Evolutionary conservation across 768 basidiomycete species (phyloP), one percentile per base, ranked within the genome.

Genomic region (Lentinus brumalis): DNA sequence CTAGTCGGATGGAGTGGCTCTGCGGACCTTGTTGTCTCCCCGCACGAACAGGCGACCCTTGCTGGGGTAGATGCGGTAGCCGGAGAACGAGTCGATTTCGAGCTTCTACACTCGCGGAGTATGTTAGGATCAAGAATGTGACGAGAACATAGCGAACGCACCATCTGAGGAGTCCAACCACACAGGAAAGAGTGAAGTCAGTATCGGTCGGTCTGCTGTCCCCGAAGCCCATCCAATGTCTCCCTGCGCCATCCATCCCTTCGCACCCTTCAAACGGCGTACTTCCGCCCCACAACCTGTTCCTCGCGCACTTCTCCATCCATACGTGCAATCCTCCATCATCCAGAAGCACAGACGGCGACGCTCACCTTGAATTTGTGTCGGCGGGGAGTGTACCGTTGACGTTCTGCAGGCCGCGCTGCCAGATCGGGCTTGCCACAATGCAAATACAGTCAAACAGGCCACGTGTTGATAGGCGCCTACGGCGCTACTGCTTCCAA

Each of bases 21-120:
- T 54, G 74, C 81, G 70, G 66, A 94, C 95, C 81, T 97, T 98
- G 81, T 89, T 91, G 86, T 96, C 94, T 69, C 92, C 93, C 69
- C 94, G 90, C 74, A 96, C 93, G 75, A 96, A 96, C 69, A 94
- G 86, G 74, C 91, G 92, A 76, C 96, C 96, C 90, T 91, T 96
- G 79, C 87, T 87, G 68, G 96, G 96, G 88, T 98, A 99, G 83
- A 99, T 96, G 73, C 90, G 89, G 86, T 83, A 94, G 71, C 93
- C 92, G 71, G 95, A 96, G 86, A 99, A 98, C 61, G 89, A 89
- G 83, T 98, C 97, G 81, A 94, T 91, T 81, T 98, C 96, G 83
- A 98, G 88, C 88, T 98, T 98, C 91, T 92, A 64, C 62, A 70
- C 69, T 71, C 73, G 51, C 11, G 31, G 42, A 56, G 4, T n/a